Evolutionary conservation across 768 basidiomycete genomes (phyloP), one percentile per base, ranked within the genome.

Genomic region (Amanita phalloides): DNA sequence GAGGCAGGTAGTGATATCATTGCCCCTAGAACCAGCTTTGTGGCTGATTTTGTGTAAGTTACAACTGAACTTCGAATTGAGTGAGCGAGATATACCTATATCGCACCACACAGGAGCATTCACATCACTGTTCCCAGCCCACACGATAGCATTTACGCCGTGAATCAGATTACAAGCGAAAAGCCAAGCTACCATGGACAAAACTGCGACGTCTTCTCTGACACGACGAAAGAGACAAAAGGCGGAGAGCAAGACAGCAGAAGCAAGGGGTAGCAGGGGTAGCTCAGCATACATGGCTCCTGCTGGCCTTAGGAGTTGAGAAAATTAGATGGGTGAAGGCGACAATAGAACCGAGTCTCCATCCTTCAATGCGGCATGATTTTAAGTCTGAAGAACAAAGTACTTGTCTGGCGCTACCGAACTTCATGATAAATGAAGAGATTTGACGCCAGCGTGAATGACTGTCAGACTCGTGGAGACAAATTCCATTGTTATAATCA

Each of bases 101-200:
- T 92, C 89, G 61, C 89, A 91, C 86, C 86, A 92, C 6, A 78
- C 71, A 0, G 77, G 71, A 13, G 67, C 69, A 43, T 57, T 62
- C 28, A 77, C 62, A 21, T 69, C 61, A 4, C 68, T 62, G 58
- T 76, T 80, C n/a, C 67, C 74, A 41, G 68, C 65, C 86, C 85
- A 92, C 3, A 82, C 58, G 23, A 84, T 56, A 3, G 78, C 66
- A 60, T 90, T 79, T 37, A 86, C 64, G 0, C 76, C 76, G 53
- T 72, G 71, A 35, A 75, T 68, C 10, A 82, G 25, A 55, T 77
- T 81, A 28, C 64, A 65, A 3, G 71, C 57, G 21, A 72, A 61
- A 3, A 82, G 69, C 81, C 81, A 83, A 0, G 66, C 54, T 14
- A 77, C 67, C 35, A 82, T 70, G 45, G 77, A 70, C 8, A 77